phyloP scores from a whole-genome alignment of 768 basidiomycete genomes.

The Pulveroboletus sp. region DNA sequence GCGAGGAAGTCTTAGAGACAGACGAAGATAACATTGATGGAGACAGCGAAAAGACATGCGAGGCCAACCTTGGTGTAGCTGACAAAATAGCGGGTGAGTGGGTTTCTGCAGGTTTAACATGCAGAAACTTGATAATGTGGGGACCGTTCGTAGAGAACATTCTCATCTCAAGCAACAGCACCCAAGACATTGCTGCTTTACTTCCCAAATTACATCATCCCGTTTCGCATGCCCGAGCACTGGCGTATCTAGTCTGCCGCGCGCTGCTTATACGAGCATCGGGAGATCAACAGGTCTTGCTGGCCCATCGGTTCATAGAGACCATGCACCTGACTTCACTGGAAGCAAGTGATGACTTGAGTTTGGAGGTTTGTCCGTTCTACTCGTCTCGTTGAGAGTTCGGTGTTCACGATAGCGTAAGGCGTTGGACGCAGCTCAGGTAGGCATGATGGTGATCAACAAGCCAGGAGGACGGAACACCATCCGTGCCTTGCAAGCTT shows the following conservation, averaged over 20 bases:
- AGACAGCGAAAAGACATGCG: slow-evolving; percentile 41
- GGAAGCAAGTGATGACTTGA: slow-evolving; percentile 37
- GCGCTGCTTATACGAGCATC: slow-evolving; percentile 52
- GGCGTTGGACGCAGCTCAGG: slow-evolving; percentile 40
- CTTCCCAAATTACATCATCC: slow-evolving; percentile 47
- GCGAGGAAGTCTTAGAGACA: slow-evolving; percentile 26
- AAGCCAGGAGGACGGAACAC: slow-evolving; percentile 63
- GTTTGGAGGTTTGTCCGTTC: slow-evolving; percentile 26
- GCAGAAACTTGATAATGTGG: background rate
- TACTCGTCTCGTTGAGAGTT: background rate
- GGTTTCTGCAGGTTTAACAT: background rate
- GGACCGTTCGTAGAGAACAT: slow-evolving; percentile 52
- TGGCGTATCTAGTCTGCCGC: slow-evolving; percentile 62
- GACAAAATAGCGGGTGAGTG: slow-evolving; percentile 60
- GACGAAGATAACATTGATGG: slow-evolving; percentile 30
- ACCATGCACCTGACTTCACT: slow-evolving; percentile 44
- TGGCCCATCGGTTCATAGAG: slow-evolving; percentile 45
- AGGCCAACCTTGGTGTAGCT: slow-evolving; percentile 51
- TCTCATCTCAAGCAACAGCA: slow-evolving; percentile 42
- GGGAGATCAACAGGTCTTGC: slow-evolving; percentile 53
- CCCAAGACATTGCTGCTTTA: slow-evolving; percentile 43
- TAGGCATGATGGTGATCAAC: slow-evolving; percentile 46
- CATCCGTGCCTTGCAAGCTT: slow-evolving; percentile 51
- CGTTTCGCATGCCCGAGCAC: slow-evolving; percentile 47
- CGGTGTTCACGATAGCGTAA: slow-evolving; percentile 20